Conservation (phyloP, 2,329 filamentous ascomycete species). For the Nigrospora osmanthi region DNA sequence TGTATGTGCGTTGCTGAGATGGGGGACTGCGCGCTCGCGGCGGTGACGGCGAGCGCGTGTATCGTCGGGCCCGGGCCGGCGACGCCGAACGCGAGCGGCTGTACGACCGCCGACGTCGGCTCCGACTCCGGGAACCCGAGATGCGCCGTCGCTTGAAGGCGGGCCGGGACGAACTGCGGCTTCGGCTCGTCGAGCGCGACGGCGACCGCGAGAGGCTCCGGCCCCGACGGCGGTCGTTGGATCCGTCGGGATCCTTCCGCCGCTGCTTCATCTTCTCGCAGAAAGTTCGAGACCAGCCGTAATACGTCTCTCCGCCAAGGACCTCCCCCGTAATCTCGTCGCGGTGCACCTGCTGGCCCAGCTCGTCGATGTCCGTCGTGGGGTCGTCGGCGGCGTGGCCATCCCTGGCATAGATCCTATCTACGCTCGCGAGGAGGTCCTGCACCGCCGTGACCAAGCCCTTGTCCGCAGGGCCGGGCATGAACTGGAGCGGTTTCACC, state of each 20-base stretch:
- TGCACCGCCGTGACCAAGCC: slow-evolving; percentile 62
- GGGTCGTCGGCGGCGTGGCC: slow-evolving; percentile 35
- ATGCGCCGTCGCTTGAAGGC: slow-evolving; percentile 31
- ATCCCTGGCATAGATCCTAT: slow-evolving; percentile 56
- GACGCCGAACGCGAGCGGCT: slow-evolving; percentile 19
- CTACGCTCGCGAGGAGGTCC: slow-evolving; percentile 59
- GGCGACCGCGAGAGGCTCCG: slow-evolving; percentile 25
- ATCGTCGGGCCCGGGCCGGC: slow-evolving; percentile 12
- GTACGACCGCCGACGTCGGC: slow-evolving; percentile 9
- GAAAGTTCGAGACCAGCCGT: slow-evolving; percentile 78
- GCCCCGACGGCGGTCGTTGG: slow-evolving; percentile 11
- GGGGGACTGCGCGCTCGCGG: slow-evolving; percentile 5
- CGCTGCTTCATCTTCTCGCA: slow-evolving; percentile 72
- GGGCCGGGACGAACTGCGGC: slow-evolving; percentile 25
- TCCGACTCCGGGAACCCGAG: slow-evolving; percentile 19
- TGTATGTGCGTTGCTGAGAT: not conserved
- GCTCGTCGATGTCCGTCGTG: slow-evolving; percentile 59
- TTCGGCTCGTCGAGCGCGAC: slow-evolving; percentile 25
- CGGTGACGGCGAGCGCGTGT: slow-evolving; percentile 9
- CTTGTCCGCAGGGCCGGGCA: slow-evolving; percentile 59
- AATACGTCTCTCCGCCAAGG: slow-evolving; percentile 66
- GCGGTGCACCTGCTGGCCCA: slow-evolving; percentile 61
- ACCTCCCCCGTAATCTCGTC: slow-evolving; percentile 62
- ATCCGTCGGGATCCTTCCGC: slow-evolving; percentile 21
- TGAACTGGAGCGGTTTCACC: slow-evolving; percentile 65